Base-by-base conservation (phyloP, 106 monocot genomes). In the Dendrobium officinale region DNA sequence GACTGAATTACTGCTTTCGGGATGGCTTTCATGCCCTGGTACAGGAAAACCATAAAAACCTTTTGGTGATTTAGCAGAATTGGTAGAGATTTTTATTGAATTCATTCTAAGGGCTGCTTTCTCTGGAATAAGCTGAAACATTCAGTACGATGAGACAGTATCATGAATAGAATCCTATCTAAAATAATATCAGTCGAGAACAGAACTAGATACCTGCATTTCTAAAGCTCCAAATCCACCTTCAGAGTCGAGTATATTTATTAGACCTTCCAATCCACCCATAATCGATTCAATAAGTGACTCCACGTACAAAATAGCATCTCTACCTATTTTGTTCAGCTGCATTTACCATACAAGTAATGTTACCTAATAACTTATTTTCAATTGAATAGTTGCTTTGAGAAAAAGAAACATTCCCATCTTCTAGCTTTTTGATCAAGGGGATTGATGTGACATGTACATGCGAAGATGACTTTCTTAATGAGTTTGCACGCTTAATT, bases 181-280 rank as follows among this genome's bases (percentile, higher is more conserved):
- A 37, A 70, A 70, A 33, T 16, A 15, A 33, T 70, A 70, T 70
- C 48, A 55, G 18, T 58, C 75, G 66, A 11, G 27, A 66, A 59
- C 19, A 33, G 4, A 77, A 81, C 73, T 1, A 22, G 24, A 9
- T 84, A 93, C 98, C 98, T 99, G 98, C 81, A 87, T 87, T 44
- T 99, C 98, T 80, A 99, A 89, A 79, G 92, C 88, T 67, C 95
- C 98, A 89, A 95, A 93, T 87, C 98, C 98, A 80, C 93, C 91
- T 83, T 99, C 98, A 27, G 98, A 92, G 79, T 99, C 98, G 19
- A 99, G 86, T 80, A 99, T 99, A 86, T 99, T 99, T 55, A 99
- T 87, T 22, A 99, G 77, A 45, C 98, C 98, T 91, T 99, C 98
- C 72, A 99, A 83, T 27, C 98, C 98, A 77, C 98, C 98, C 98